These are phyloP conservation scores for Cytospora paraplurivora DNA, from an alignment of 2,329 filamentous ascomycete genomes.

Conservation along the genomic window DNA sequence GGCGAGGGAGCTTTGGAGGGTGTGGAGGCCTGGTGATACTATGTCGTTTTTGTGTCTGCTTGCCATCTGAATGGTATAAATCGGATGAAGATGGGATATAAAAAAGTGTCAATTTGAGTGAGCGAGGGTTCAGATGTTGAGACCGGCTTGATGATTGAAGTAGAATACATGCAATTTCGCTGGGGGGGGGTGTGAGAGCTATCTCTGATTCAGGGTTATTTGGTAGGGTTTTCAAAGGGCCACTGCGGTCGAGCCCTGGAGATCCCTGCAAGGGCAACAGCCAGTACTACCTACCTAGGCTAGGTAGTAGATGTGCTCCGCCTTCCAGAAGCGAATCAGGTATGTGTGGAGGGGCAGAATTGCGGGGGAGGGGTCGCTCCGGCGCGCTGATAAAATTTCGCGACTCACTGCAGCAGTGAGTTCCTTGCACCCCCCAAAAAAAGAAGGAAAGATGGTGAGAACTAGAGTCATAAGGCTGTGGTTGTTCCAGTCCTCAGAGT, in stretches of 20 bases:
- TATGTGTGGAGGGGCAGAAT: conserved; percentile 5
- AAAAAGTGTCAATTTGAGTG: background rate
- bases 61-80: conserved; percentile 1
- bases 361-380: conserved; percentile 28
- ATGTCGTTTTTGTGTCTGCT: background rate
- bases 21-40: background rate
- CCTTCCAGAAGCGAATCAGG: background rate
- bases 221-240: background rate
- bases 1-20: conserved; percentile 30
- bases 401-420: conserved; percentile 10
- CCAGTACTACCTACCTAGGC: background rate
- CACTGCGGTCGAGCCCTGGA: background rate
- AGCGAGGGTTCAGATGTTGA: background rate
- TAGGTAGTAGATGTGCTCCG: background rate
- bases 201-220: background rate
- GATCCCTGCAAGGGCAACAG: background rate
- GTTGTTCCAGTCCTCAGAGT: conserved; percentile 19
- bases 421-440: conserved; percentile 11
- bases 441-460: conserved; percentile 23
- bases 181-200: background rate
- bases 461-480: conserved; percentile 21
- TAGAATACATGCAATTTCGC: background rate
- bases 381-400: conserved; percentile 28
- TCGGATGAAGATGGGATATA: background rate
- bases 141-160: background rate